Conservation (phyloP, 768 basidiomycete genomes). For the Stropharia rugosoannulata region DNA sequence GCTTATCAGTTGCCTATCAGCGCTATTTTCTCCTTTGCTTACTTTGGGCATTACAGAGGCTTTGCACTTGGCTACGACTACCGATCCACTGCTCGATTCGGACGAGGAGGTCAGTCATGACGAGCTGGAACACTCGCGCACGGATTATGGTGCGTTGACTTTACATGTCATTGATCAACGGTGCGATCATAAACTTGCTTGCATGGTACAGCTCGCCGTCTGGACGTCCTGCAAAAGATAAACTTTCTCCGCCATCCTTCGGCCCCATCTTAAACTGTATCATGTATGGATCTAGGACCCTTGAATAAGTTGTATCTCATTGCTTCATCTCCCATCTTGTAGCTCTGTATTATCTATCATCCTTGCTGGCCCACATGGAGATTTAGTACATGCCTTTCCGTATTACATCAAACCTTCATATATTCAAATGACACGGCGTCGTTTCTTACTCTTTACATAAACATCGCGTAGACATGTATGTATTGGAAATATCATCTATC, state of each 20-base stretch:
- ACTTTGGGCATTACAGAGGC: constrained; percentile 48
- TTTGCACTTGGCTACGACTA: constrained; percentile 58
- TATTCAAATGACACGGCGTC: too few relatives aligned
- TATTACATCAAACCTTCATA: too few relatives aligned
- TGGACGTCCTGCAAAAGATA: constrained; percentile 24
- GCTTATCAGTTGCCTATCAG: background rate
- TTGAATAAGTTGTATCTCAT: too few relatives aligned
- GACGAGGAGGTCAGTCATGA: constrained; percentile 65
- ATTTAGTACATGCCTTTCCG: too few relatives aligned
- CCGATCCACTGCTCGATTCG: constrained; percentile 69
- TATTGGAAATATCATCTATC: too few relatives aligned
- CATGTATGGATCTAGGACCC: background rate
- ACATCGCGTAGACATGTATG: too few relatives aligned
- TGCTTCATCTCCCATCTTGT: too few relatives aligned
- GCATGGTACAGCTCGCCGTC: constrained; percentile 30
- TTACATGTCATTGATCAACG: background rate
- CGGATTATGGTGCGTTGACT: constrained; percentile 60
- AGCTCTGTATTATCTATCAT: too few relatives aligned
- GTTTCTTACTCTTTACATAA: too few relatives aligned
- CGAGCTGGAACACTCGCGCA: constrained; percentile 45
- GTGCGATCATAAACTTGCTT: background rate
- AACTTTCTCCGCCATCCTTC: constrained; percentile 46
- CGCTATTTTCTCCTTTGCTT: constrained; percentile 7
- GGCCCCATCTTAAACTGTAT: constrained; percentile 32
- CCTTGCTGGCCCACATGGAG: too few relatives aligned